These are phyloP conservation scores for Fusarium sp. DNA, from an alignment of 2,329 filamentous ascomycete genomes.

Conservation along the genomic window DNA sequence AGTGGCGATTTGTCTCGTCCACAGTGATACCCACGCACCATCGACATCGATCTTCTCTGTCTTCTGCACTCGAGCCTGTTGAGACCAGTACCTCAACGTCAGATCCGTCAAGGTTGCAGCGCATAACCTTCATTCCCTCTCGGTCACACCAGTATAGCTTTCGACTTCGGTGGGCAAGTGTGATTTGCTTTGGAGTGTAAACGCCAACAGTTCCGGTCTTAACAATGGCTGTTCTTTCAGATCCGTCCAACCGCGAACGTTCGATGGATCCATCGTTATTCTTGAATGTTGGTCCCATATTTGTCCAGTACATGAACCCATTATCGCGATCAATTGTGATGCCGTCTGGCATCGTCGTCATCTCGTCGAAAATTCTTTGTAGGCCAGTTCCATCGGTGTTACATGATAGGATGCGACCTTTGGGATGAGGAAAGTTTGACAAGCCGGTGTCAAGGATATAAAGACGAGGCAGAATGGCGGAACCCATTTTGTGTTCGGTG, in stretches of 20 bases:
- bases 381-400: slow-evolving; percentile 8
- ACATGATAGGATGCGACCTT: slow-evolving; percentile 14
- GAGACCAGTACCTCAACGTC: not conserved
- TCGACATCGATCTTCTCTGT: not conserved
- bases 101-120: not conserved
- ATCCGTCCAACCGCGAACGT: slow-evolving; percentile 6
- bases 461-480: not conserved
- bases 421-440: slow-evolving; percentile 1
- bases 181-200: not conserved
- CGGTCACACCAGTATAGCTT: slow-evolving; percentile 27
- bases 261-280: slow-evolving; percentile 12
- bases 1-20: not conserved
- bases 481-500: not conserved
- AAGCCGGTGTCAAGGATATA: slow-evolving; percentile 16
- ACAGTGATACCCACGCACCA: not conserved
- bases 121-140: slow-evolving; percentile 24
- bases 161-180: not conserved
- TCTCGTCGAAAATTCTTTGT: not conserved
- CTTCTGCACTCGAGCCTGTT: not conserved
- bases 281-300: slow-evolving; percentile 11
- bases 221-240: not conserved
- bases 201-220: not conserved
- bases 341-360: slow-evolving; percentile 14
- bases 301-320: slow-evolving; percentile 19
- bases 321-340: slow-evolving; percentile 4